Base-by-base conservation (phyloP, 176 grass and related monocot species). In the Oryza glumipatula region DNA sequence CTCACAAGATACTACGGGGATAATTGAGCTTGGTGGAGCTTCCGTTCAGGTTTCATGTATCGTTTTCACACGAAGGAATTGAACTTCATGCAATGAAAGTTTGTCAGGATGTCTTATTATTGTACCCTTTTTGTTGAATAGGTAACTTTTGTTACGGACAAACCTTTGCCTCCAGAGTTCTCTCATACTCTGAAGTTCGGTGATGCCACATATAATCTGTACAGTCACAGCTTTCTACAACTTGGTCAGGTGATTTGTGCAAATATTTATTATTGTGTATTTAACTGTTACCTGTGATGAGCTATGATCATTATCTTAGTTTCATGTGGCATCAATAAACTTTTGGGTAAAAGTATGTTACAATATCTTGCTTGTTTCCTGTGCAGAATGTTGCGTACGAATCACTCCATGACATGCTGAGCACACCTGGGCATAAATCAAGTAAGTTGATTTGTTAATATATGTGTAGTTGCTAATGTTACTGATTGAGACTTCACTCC, bases 11-110 rank as follows among this genome's bases (percentile, higher is more conserved):
- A 94, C 93, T 68, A 94, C 86, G 36, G 96, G 93, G 41, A 94
- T 98, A 85, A 72, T 98, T 83, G 96, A 98, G 74, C 96, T 98
- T 30, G 91, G 96, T 87, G 96, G 93, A 60, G 96, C 96, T 85
- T 98, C 93, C 60, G 74, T 83, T 78, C 93, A 98, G 93, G 93
- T 98, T 82, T 72, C 4, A 23, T 69, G 56, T 82, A 65, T 49
- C 69, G 9, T 64, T 85, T 89, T 54, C 64, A 73, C 67, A 8
- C 82, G 84, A 33, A 51, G 43, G 36, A 78, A 61, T 68, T 52
- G 26, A 52, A 35, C 1, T 71, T 32, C 30, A 32, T 32, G 14
- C 47, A 44, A 16, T 85, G 21, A 12, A 54, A 67, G 28, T 45
- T 63, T 41, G 6, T 33, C 45, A 1, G 43, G 15, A 6, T 83